Conservation (phyloP, 305 asterid species). For the Lippia alba region DNA sequence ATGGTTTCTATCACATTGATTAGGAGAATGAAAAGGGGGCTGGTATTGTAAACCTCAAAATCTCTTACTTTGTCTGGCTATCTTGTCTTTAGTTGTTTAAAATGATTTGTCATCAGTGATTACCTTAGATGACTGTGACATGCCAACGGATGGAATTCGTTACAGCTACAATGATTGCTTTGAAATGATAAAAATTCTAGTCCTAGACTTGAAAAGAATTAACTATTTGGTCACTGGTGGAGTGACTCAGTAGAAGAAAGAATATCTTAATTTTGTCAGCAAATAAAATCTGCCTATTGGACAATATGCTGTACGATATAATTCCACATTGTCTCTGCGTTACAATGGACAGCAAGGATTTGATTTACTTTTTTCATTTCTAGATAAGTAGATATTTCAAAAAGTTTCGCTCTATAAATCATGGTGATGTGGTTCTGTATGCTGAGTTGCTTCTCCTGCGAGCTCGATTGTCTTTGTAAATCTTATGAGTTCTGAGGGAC, state of each 20-base stretch:
- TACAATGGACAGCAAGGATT: neutral
- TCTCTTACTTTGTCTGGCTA: neutral
- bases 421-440: neutral
- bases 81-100: neutral
- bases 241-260: neutral
- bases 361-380: neutral
- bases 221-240: neutral
- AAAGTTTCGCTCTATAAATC: constrained; percentile 1
- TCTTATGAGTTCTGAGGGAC: neutral
- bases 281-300: neutral
- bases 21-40: neutral
- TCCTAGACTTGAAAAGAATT: neutral
- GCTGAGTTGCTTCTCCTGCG: neutral
- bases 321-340: neutral
- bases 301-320: neutral
- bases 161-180: constrained; percentile 16
- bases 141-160: constrained; percentile 11
- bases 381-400: neutral
- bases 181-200: constrained; percentile 5
- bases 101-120: constrained; percentile 12
- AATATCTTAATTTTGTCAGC: neutral
- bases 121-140: neutral
- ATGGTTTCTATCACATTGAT: constrained; percentile 31
- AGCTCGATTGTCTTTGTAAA: no score
- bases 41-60: constrained; percentile 4